These are phyloP conservation scores for Protomyces macrosporus DNA, from an alignment of 1,139 yeast species.

Conservation along the genomic window DNA sequence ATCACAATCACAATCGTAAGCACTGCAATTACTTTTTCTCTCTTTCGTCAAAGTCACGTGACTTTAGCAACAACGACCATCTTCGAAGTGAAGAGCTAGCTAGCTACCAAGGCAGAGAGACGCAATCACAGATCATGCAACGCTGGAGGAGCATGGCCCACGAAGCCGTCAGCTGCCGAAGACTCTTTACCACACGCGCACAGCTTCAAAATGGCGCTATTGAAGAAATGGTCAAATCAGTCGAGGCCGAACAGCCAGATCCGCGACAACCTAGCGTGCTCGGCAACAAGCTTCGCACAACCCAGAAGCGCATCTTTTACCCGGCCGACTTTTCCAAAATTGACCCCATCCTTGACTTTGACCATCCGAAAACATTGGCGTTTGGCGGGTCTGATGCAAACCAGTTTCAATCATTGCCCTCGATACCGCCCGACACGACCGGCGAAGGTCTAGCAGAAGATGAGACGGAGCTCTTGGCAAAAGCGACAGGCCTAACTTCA, in stretches of 20 bases:
- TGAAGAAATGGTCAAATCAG: background rate
- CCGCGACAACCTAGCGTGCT: background rate
- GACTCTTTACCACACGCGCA: background rate
- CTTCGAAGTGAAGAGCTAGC: background rate
- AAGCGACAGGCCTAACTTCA: conserved; percentile 15
- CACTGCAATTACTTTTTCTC: too few relatives aligned
- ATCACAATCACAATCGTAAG: too few relatives aligned
- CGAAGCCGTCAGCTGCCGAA: background rate
- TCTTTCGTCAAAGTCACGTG: too few relatives aligned
- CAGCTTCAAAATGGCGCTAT: background rate
- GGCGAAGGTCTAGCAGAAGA: conserved; percentile 23
- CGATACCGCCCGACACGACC: conserved; percentile 22
- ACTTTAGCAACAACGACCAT: background rate
- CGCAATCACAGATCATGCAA: background rate
- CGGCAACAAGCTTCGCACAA: conserved; percentile 21
- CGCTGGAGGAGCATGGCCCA: background rate
- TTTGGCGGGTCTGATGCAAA: background rate
- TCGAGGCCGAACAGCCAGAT: background rate
- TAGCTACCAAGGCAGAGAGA: too few relatives aligned
- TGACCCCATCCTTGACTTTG: conserved; percentile 24
- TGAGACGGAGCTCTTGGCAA: conserved; percentile 20
- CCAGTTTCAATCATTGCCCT: background rate
- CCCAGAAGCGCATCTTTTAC: conserved; percentile 30
- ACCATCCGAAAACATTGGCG: background rate
- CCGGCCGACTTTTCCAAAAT: conserved; percentile 41